phyloP scores from a whole-genome alignment of 257 asterid genomes.

The Solanum pimpinellifolium region DNA sequence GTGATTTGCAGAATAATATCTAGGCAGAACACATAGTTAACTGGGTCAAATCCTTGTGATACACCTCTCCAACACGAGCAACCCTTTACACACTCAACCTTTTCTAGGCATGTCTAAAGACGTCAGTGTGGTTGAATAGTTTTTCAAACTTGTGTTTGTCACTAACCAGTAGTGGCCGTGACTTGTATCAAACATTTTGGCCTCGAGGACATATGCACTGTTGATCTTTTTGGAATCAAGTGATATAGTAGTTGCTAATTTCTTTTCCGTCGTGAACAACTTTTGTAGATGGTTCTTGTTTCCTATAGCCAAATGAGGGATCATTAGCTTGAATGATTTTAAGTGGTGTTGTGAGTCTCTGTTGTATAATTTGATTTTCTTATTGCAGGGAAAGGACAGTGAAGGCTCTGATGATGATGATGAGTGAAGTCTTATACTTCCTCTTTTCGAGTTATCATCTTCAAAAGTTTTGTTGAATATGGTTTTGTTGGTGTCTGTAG shows the following conservation, averaged over 20 bases:
- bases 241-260: background rate
- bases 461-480: background rate
- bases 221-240: background rate
- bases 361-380: background rate
- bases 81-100: background rate
- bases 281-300: background rate
- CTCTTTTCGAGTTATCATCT: background rate
- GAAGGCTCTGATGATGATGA: slow-evolving; percentile 33
- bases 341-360: background rate
- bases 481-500: background rate
- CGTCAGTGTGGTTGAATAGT: background rate
- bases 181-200: background rate
- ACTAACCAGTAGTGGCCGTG: background rate
- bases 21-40: background rate
- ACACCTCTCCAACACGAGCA: background rate
- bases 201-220: background rate
- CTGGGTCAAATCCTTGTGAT: background rate
- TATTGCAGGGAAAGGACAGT: slow-evolving; percentile 43
- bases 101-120: background rate
- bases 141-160: background rate
- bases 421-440: background rate
- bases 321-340: background rate
- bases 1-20: background rate
- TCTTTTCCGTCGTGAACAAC: background rate
- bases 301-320: background rate